A percentile compares a stretch with the other conserved stretches of the same genome.
Evolutionary conservation across 2,329 filamentous ascomycete species (phyloP).

Genomic region (Magnaporthiopsis rhizophila): DNA sequence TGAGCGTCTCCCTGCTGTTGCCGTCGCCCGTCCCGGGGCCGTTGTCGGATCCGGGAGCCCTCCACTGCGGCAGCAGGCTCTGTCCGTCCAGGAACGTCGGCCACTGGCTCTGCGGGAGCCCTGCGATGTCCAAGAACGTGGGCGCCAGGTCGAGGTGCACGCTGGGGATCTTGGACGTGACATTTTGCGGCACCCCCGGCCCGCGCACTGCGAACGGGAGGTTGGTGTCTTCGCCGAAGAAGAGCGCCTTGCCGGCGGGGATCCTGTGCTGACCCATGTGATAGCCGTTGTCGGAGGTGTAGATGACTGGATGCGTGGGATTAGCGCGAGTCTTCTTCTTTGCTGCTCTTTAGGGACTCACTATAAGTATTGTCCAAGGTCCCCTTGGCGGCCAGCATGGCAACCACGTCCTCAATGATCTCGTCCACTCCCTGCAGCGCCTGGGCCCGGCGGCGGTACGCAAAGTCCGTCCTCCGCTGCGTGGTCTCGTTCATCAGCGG

Average conservation of each 20-base stretch:
- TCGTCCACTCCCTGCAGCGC: slow-evolving; percentile 48
- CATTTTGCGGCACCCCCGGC: slow-evolving; percentile 45
- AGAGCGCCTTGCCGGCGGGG: slow-evolving; percentile 49
- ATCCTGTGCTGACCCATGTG: slow-evolving; percentile 52
- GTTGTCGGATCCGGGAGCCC: neutral
- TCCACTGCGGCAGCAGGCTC: slow-evolving; percentile 22
- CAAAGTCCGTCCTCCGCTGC: slow-evolving; percentile 32
- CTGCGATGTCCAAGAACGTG: slow-evolving; percentile 41
- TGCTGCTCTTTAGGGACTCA: no score
- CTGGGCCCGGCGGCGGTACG: slow-evolving; percentile 42
- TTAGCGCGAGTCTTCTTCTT: no score
- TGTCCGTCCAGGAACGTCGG: slow-evolving; percentile 22
- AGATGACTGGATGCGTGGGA: slow-evolving; percentile 16
- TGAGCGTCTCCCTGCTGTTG: slow-evolving; percentile 16
- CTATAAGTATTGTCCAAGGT: slow-evolving; percentile 51
- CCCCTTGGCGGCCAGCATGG: slow-evolving; percentile 33
- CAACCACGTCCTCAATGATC: slow-evolving; percentile 38
- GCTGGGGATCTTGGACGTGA: slow-evolving; percentile 30
- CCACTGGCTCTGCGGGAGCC: slow-evolving; percentile 15
- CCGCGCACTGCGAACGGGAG: slow-evolving; percentile 53
- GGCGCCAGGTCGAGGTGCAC: slow-evolving; percentile 58
- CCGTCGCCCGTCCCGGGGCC: neutral
- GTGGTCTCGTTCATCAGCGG: no score
- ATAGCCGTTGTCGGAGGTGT: slow-evolving; percentile 51
- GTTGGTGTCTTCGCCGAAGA: slow-evolving; percentile 51